Evolutionary conservation across 768 basidiomycete genomes (phyloP).

Genomic region (Rhodotorula sphaerocarpa): DNA sequence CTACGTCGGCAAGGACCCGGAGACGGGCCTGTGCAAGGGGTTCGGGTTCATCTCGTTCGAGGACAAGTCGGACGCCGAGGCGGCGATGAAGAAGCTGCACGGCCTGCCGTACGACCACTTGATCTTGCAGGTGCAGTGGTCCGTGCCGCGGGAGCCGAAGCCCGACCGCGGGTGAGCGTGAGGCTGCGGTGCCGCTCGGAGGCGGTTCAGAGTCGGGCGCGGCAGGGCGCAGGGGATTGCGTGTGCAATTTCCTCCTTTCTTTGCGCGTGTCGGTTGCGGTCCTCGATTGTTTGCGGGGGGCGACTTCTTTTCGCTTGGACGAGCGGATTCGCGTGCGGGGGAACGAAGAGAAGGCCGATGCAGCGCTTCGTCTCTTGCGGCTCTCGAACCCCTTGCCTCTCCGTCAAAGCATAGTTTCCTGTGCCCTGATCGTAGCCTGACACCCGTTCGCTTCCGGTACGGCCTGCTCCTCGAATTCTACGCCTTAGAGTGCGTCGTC

Average conservation of each 20-base stretch:
- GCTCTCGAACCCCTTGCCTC: too few relatives aligned
- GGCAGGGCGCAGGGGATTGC: neutral
- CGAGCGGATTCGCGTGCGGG: too few relatives aligned
- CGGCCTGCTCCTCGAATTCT: too few relatives aligned
- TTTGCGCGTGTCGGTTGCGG: too few relatives aligned
- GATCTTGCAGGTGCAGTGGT: constrained; percentile 36
- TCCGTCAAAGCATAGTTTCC: too few relatives aligned
- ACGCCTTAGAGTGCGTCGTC: neutral
- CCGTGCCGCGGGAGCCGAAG: constrained; percentile 21
- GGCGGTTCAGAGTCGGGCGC: too few relatives aligned
- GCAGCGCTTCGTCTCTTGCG: too few relatives aligned
- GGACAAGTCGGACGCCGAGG: constrained; percentile 65
- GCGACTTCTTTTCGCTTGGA: too few relatives aligned
- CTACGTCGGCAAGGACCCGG: constrained; percentile 87
- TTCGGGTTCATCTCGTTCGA: constrained; percentile 98
- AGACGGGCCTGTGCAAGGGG: constrained; percentile 89
- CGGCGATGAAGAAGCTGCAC: constrained; percentile 66
- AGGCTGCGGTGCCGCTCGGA: neutral
- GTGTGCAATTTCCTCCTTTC: neutral
- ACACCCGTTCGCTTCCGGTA: too few relatives aligned
- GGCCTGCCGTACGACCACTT: constrained; percentile 40
- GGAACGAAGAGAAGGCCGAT: too few relatives aligned
- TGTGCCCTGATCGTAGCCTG: too few relatives aligned
- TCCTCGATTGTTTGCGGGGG: too few relatives aligned
- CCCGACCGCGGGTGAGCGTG: neutral